These are phyloP conservation scores for Entomortierella beljakovae DNA, from an alignment of 192 early-diverging fungal genomes.

Conservation along the genomic window DNA sequence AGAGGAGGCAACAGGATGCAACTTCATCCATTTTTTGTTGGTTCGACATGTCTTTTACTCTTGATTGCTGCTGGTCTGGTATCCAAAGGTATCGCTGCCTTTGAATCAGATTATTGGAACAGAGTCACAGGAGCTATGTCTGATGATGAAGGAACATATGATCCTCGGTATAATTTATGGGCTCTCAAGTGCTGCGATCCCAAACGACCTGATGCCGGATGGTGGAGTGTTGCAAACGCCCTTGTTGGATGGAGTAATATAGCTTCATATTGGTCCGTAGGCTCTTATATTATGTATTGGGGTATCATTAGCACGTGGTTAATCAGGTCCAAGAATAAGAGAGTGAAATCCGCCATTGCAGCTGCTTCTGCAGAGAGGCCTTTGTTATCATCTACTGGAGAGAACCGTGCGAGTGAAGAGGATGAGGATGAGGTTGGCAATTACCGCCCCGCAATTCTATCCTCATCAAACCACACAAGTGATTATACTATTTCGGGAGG, in stretches of 20 bases:
- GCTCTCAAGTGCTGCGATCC: conserved; percentile 74
- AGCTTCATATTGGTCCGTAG: conserved; percentile 78
- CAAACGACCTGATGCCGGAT: conserved; percentile 51
- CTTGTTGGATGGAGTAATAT: conserved; percentile 83
- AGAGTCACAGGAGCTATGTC: conserved; percentile 70
- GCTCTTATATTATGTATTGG: conserved; percentile 87
- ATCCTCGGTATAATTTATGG: conserved; percentile 70
- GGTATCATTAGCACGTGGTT: conserved; percentile 60
- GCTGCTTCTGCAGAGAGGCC: conserved; percentile 1
- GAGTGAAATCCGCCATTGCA: background rate
- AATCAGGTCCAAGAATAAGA: conserved; percentile 53
- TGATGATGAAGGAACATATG: conserved; percentile 64
- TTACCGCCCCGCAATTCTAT: conserved; percentile 9
- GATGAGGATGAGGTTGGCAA: background rate
- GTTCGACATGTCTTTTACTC: conserved; percentile 77
- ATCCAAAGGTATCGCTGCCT: conserved; percentile 71
- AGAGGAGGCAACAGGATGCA: conserved; percentile 73
- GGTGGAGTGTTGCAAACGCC: conserved; percentile 81
- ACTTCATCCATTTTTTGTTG: conserved; percentile 84
- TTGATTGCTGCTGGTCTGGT: conserved; percentile 87
- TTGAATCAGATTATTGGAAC: conserved; percentile 75
- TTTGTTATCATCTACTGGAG: conserved; percentile 1
- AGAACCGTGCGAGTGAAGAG: background rate
- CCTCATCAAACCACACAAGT: background rate
- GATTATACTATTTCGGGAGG: conserved; percentile 1